Base-by-base conservation (phyloP, 169 alveolate genomes). In the Plasmodium relictum region DNA sequence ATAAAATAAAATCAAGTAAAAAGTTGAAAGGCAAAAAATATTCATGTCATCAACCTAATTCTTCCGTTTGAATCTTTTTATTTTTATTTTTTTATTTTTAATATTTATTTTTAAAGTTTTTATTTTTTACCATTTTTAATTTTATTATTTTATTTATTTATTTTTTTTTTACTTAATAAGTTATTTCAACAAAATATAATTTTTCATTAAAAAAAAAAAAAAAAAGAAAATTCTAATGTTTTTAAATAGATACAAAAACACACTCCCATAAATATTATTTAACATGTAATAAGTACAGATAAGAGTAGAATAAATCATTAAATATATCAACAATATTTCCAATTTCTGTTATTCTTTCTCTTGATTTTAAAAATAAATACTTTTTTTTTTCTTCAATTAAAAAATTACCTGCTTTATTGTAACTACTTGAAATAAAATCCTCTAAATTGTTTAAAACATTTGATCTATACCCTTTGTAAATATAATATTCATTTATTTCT, bases 381-480 rank as follows among this genome's bases (percentile, higher is more conserved):
- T 83, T 83, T 73, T 83, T 83, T 31, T 66, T 83, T 83, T 83
- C 91, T 22, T 83, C 91, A 45, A 83, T 63, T 54, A 78, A 69
- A 52, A 31, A 48, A 44, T 16, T 78, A 10, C 78, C 68, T 5
- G 76, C 16, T 42, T 78, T 78, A 58, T 65, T 62, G 78, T 78
- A 78, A 58, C 69, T 78, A 16, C 78, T 78, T 22, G 89, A 78
- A 44, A 78, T 78, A 52, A 26, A 63, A 58, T 78, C 89, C 39
- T 78, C 89, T 22, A 78, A 72, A 54, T 78, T 78, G 39, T 78
- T 78, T 69, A 78, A 48, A 0, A 78, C 45, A 61, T 78, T 78
- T 8, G 89, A 78, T 22, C 89, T 26, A 6, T 56, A 58, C 8
- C 76, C 76, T 41, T 78, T 78, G 50, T 78, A 78, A 26, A 76